Evolutionary conservation across 139 green algal genomes (phyloP).

Genomic region (Picochlorum sp.): DNA sequence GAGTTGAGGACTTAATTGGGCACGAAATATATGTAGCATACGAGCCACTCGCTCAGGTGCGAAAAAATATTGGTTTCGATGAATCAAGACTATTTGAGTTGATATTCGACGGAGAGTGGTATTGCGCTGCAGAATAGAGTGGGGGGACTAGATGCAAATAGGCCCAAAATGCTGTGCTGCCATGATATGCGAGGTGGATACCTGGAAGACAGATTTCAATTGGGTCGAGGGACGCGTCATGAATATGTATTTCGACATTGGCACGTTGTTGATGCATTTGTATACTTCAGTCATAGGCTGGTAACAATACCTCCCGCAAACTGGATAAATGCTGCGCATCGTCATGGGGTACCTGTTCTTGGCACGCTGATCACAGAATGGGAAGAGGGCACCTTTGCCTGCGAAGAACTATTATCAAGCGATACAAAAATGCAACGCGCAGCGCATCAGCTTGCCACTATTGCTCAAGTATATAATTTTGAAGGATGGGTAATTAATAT

Average conservation of each 20-base stretch:
- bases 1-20: too few relatives aligned
- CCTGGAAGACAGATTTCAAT: conserved; percentile 23
- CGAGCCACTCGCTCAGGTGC: too few relatives aligned
- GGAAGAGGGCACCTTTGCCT: conserved; percentile 32
- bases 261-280: conserved; percentile 54
- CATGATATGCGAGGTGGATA: conserved; percentile 79
- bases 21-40: too few relatives aligned
- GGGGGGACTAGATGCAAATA: neutral
- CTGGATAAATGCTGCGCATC: conserved; percentile 67
- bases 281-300: conserved; percentile 71
- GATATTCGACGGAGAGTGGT: too few relatives aligned
- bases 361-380: conserved; percentile 75
- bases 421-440: conserved; percentile 2
- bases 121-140: neutral
- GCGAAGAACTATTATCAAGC: conserved; percentile 38
- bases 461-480: conserved; percentile 57
- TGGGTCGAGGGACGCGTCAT: conserved; percentile 6
- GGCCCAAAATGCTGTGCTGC: conserved; percentile 61
- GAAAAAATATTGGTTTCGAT: too few relatives aligned
- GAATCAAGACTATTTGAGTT: too few relatives aligned
- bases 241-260: conserved; percentile 44
- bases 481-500: conserved; percentile 88
- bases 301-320: conserved; percentile 47
- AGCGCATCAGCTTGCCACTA: conserved; percentile 39
- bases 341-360: conserved; percentile 50